Evolutionary conservation across 1,139 yeast genomes (phyloP).

Genomic region (Protomyces inouyei): DNA sequence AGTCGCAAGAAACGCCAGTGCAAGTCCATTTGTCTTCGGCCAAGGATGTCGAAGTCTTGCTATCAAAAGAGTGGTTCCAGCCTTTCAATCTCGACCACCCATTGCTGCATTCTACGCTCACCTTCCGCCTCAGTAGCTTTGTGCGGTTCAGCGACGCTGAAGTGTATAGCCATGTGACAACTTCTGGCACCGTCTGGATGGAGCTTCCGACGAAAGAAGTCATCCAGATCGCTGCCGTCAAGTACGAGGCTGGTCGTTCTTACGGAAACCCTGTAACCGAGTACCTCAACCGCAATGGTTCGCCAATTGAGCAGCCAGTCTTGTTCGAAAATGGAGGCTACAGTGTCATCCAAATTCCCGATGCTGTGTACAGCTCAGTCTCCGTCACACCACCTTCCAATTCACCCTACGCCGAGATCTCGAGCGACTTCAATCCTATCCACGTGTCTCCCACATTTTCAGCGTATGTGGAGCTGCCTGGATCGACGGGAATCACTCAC

Average conservation of each 20-base stretch:
- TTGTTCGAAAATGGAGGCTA: constrained; percentile 66
- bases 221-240: constrained; percentile 78
- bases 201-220: constrained; percentile 93
- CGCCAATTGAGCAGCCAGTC: constrained; percentile 89
- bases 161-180: constrained; percentile 72
- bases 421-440: constrained; percentile 97
- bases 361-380: constrained; percentile 47
- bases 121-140: constrained; percentile 84
- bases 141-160: constrained; percentile 72
- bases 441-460: constrained; percentile 96
- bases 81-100: constrained; percentile 63
- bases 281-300: constrained; percentile 85
- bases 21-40: constrained; percentile 66
- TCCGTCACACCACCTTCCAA: constrained; percentile 74
- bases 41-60: constrained; percentile 88
- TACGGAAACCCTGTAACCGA: constrained; percentile 97
- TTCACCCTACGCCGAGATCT: constrained; percentile 93
- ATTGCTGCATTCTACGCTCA: constrained; percentile 70
- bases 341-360: constrained; percentile 52
- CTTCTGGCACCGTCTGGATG: constrained; percentile 77
- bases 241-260: constrained; percentile 86
- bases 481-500: constrained; percentile 76
- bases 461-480: constrained; percentile 85
- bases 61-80: constrained; percentile 97
- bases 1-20: constrained; percentile 79